Evolutionary conservation across 768 basidiomycete genomes (phyloP).

Genomic region (Tylopilus felleus): DNA sequence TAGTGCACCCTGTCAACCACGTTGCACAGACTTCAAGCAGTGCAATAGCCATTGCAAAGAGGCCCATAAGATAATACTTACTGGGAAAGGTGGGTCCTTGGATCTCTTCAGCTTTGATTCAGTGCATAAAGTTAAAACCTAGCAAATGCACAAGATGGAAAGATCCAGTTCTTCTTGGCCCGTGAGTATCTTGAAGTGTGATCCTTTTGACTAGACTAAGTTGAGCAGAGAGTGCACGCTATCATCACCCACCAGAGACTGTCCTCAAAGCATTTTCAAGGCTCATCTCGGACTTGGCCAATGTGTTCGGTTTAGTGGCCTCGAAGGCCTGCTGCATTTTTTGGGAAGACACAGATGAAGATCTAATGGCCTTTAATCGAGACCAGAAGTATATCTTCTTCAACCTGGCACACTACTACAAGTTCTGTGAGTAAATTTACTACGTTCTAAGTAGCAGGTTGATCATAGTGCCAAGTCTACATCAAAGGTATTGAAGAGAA

Average conservation of each 20-base stretch:
- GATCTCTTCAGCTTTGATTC: neutral
- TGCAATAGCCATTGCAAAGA: constrained; percentile 4
- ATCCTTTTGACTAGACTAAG: neutral
- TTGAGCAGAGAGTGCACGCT: neutral
- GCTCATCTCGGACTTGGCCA: constrained; percentile 1
- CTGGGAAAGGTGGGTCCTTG: constrained; percentile 1
- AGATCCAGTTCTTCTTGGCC: constrained; percentile 12
- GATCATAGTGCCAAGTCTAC: neutral
- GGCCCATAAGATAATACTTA: constrained; percentile 1
- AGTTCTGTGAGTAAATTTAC: neutral
- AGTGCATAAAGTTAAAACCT: neutral
- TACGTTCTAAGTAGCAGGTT: neutral
- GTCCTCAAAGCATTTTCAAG: constrained; percentile 2
- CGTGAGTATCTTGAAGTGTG: neutral
- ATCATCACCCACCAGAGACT: neutral
- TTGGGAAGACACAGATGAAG: constrained; percentile 17
- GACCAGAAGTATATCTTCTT: constrained; percentile 12
- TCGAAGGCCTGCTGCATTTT: constrained; percentile 9
- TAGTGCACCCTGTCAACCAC: neutral
- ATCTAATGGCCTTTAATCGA: constrained; percentile 19
- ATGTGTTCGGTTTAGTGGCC: neutral
- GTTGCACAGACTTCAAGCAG: neutral
- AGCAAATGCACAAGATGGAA: neutral
- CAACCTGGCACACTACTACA: constrained; percentile 13
- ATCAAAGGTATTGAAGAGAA: neutral